Evolutionary conservation across 1,284 basidiomycete genomes (phyloP).

Genomic region (Puccinia polysora): DNA sequence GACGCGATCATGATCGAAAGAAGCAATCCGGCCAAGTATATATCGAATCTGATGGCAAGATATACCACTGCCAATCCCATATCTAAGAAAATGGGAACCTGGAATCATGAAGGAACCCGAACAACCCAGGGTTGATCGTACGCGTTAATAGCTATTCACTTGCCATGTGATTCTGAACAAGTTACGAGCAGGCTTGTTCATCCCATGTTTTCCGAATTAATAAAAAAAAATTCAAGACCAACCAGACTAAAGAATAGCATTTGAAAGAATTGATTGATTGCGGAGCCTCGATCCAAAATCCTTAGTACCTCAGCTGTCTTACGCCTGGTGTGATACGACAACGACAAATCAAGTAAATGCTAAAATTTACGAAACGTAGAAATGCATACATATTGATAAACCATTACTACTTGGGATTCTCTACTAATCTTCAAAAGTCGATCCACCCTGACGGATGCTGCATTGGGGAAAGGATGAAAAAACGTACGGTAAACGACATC

Average conservation of each 20-base stretch:
- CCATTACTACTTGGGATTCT: not conserved
- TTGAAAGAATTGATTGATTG: conserved; percentile 54
- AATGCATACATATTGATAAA: not conserved
- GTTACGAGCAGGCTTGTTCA: too few species aligned
- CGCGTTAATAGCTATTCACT: too few species aligned
- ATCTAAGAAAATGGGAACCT: conserved; percentile 41
- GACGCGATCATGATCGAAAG: conserved; percentile 39
- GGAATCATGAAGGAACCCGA: too few species aligned
- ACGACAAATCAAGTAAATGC: conserved; percentile 59
- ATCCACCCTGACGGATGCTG: too few species aligned
- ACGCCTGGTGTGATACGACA: conserved; percentile 74
- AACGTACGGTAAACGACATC: conserved; percentile 62
- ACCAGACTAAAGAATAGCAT: conserved; percentile 35
- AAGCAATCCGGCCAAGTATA: conserved; percentile 33
- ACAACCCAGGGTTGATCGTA: too few species aligned
- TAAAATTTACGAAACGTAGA: not conserved
- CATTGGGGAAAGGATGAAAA: conserved; percentile 48
- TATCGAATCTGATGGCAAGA: conserved; percentile 41
- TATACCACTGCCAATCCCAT: conserved; percentile 39
- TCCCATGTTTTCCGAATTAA: too few species aligned
- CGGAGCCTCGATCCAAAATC: conserved; percentile 64
- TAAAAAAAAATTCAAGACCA: too few species aligned
- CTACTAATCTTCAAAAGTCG: too few species aligned
- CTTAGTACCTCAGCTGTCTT: conserved; percentile 65
- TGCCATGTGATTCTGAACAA: too few species aligned